Base-by-base conservation (phyloP, 1,284 basidiomycete genomes). In the Nidula niveotomentosa region DNA sequence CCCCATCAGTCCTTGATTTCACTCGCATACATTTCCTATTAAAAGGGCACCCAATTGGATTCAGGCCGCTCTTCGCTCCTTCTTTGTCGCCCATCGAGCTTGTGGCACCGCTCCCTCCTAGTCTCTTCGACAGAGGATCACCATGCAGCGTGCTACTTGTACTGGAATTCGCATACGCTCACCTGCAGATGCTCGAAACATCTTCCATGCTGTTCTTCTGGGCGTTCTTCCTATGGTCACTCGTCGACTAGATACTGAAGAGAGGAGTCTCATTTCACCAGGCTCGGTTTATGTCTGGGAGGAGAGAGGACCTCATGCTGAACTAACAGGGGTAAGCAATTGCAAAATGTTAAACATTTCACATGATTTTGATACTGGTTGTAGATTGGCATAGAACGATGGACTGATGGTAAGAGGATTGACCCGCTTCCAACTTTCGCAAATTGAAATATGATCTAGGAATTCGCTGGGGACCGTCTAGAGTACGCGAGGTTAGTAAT, bases 211-310 rank as follows among this genome's bases (percentile, higher is more conserved):
- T 47, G 90, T 91, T 49, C 76, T 80, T 13, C 74, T 82, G 56
- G 73, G 81, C 54, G 73, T 86, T 52, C 75, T 91, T 50, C 88
- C 88, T 56, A 88, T 91, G 79, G 88, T 91, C 65, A 83, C 84
- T 51, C 79, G 90, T 60, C 81, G 90, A 45, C 76, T 92, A 56
- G 90, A 91, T 69, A 84, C 84, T 33, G 90, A 91, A 59, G 83
- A 86, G 66, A 74, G 86, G 54, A 74, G 80, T 39, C 66, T 79
- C 49, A 86, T 88, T 53, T 65, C 76, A 33, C 77, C 90, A 9
- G 90, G 90, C 35, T 84, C 86, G 55, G 85, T 90, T 30, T 92
- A 90, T 63, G 87, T 92, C 43, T 92, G 90, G 90, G 90, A 91
- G 67, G 90, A 91, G 68, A 80, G 87, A 56, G 88, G 86, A 8